Percentiles rank a stretch among this genome's conserved stretches.
phyloP scores from a whole-genome alignment of 257 asterid genomes.

The Nicotiana knightiana region DNA sequence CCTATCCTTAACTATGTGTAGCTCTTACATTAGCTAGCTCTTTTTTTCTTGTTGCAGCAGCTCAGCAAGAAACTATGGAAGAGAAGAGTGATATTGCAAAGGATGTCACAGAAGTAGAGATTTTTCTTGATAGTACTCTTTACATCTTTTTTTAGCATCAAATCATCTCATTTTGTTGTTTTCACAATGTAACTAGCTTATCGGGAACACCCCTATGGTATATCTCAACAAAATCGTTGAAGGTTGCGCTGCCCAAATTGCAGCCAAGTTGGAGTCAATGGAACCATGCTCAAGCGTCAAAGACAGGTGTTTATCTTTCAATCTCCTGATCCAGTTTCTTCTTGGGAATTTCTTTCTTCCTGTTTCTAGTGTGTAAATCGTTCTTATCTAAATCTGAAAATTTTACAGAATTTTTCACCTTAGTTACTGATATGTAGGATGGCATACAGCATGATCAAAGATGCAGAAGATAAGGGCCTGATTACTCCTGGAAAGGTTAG shows the following conservation, averaged over 20 bases:
- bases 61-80: constrained; percentile 18
- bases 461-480: constrained; percentile 48
- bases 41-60: constrained; percentile 14
- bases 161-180: background rate
- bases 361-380: background rate
- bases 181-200: constrained; percentile 14
- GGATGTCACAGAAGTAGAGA: constrained; percentile 33
- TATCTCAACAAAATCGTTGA: constrained; percentile 38
- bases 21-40: background rate
- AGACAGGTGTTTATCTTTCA: constrained; percentile 25
- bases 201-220: constrained; percentile 48
- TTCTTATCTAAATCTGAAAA: background rate
- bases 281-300: constrained; percentile 43
- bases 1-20: background rate
- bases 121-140: background rate
- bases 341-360: background rate
- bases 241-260: constrained; percentile 35
- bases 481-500: constrained; percentile 44
- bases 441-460: constrained; percentile 41
- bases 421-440: constrained; percentile 25
- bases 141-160: background rate
- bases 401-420: background rate
- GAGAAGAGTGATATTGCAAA: constrained; percentile 26
- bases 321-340: background rate
- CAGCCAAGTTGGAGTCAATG: constrained; percentile 46